phyloP scores from a whole-genome alignment of 1,284 basidiomycete species.

The Cystobasidium slooffiae region DNA sequence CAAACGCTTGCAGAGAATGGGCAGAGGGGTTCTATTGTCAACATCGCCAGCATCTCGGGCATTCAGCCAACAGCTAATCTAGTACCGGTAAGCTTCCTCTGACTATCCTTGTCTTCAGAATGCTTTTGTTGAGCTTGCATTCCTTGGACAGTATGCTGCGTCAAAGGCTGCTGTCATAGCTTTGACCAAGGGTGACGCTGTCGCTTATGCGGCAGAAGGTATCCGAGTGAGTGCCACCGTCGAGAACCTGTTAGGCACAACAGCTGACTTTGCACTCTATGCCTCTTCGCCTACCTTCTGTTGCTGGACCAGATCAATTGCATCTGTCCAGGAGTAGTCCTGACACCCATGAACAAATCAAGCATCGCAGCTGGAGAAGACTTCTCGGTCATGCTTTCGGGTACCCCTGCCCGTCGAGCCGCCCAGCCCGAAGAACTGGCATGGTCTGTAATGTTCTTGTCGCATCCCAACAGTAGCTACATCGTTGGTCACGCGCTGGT shows the following conservation, averaged over 20 bases:
- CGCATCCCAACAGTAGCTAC: conserved; percentile 32
- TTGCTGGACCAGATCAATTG: conserved; percentile 19
- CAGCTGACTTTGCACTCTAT: background rate
- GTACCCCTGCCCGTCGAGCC: conserved; percentile 11
- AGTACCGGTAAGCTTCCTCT: conserved; percentile 9
- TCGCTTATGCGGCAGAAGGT: conserved; percentile 16
- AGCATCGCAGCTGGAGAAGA: conserved; percentile 31
- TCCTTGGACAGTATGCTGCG: conserved; percentile 15
- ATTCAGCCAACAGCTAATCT: conserved; percentile 34
- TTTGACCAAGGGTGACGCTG: conserved; percentile 12
- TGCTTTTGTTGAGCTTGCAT: background rate
- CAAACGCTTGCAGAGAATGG: background rate
- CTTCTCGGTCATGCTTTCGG: conserved; percentile 19
- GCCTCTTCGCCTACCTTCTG: background rate
- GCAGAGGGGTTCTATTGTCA: conserved; percentile 24
- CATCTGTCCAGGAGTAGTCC: conserved; percentile 25
- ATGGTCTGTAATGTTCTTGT: conserved; percentile 23
- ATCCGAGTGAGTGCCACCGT: conserved; percentile 9
- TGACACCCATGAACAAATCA: conserved; percentile 31
- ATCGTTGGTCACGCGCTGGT: conserved; percentile 29
- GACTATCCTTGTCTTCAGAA: background rate
- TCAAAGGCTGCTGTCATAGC: conserved; percentile 27
- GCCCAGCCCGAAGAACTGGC: conserved; percentile 25
- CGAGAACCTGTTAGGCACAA: background rate
- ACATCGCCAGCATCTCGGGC: conserved; percentile 29